Conservation (phyloP, 345 rosid genomes). For the Dovyalis caffra region DNA sequence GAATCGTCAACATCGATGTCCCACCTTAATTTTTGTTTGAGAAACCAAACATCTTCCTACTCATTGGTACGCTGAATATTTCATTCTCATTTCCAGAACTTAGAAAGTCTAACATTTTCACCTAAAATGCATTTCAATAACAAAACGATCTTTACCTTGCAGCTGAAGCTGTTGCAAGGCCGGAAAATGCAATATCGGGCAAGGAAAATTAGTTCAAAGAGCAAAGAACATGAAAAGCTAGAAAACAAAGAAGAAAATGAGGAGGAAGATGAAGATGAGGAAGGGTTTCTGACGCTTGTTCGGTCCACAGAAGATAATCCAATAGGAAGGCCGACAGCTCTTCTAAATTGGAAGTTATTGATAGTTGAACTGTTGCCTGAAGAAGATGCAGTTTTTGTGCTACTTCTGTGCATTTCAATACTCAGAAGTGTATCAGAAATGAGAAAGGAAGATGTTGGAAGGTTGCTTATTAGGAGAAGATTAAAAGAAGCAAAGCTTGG, state of each 20-base stretch:
- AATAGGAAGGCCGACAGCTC: constrained; percentile 66
- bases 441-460: constrained; percentile 67
- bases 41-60: constrained; percentile 35
- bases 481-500: constrained; percentile 66
- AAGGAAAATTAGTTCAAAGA: not conserved
- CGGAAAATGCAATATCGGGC: constrained; percentile 59
- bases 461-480: constrained; percentile 58
- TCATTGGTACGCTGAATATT: constrained; percentile 39
- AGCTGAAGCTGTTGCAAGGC: constrained; percentile 65
- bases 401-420: constrained; percentile 63
- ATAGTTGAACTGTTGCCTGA: constrained; percentile 64
- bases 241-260: constrained; percentile 7
- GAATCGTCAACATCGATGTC: constrained; percentile 41
- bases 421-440: constrained; percentile 64
- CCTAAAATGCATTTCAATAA: not conserved
- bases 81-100: not conserved
- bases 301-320: constrained; percentile 62
- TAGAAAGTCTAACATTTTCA: not conserved
- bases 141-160: not conserved
- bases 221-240: not conserved
- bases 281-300: constrained; percentile 54
- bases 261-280: constrained; percentile 35
- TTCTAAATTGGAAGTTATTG: constrained; percentile 76
- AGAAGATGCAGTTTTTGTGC: constrained; percentile 68
- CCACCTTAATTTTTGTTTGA: constrained; percentile 39